Evolutionary conservation across 129 eudicot genomes (phyloP).

Genomic region (Saposhnikovia divaricata): DNA sequence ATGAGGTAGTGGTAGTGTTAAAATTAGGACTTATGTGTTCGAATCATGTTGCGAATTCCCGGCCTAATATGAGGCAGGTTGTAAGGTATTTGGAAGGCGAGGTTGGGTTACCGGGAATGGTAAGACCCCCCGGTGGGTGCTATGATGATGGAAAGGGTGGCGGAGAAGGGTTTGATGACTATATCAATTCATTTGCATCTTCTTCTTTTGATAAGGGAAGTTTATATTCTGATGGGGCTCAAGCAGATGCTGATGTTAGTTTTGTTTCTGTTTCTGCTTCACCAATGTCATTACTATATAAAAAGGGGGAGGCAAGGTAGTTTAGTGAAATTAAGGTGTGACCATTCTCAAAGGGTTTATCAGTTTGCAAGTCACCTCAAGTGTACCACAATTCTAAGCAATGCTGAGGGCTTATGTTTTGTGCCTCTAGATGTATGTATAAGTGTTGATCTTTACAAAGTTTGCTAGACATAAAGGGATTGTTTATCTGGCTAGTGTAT

Average conservation of each 20-base stretch:
- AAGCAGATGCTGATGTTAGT: not conserved
- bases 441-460: not conserved
- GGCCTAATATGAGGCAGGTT: slow-evolving; percentile 44
- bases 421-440: not conserved
- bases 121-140: slow-evolving; percentile 1
- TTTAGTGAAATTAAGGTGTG: not conserved
- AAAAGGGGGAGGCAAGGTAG: slow-evolving; percentile 8
- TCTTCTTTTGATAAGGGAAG: slow-evolving; percentile 5
- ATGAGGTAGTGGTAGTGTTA: slow-evolving; percentile 25
- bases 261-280: slow-evolving; percentile 5
- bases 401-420: not conserved
- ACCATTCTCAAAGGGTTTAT: not conserved
- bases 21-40: slow-evolving; percentile 38
- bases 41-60: slow-evolving; percentile 4
- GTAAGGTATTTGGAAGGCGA: slow-evolving; percentile 39
- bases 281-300: not conserved
- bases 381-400: not conserved
- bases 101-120: slow-evolving; percentile 17
- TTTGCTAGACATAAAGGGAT: not conserved
- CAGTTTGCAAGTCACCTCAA: not conserved
- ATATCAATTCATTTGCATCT: slow-evolving; percentile 9
- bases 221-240: not conserved
- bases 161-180: slow-evolving; percentile 6
- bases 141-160: slow-evolving; percentile 2
- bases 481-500: not conserved